These are phyloP conservation scores for Laetiporus sulphureus DNA, from an alignment of 1,284 basidiomycete species.

Conservation along the genomic window DNA sequence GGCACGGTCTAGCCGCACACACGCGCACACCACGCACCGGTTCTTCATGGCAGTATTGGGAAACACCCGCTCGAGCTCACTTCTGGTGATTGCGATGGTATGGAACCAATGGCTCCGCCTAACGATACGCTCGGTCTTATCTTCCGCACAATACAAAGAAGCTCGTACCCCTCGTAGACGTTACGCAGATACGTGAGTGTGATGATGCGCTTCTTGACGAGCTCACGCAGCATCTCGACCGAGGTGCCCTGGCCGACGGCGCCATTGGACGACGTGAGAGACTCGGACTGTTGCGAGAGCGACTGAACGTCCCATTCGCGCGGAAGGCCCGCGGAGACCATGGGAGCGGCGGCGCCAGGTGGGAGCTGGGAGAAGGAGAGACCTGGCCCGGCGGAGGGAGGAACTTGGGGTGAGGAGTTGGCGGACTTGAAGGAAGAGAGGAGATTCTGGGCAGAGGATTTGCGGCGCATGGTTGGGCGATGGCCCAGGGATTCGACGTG, in stretches of 20 bases:
- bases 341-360: constrained; percentile 29
- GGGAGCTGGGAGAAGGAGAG: no score
- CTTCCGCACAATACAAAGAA: background rate
- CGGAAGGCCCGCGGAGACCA: no score
- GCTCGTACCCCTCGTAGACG: constrained; percentile 72
- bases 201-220: constrained; percentile 77
- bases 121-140: constrained; percentile 9
- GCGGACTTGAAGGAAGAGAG: constrained; percentile 64
- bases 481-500: constrained; percentile 17
- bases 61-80: constrained; percentile 69
- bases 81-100: constrained; percentile 70
- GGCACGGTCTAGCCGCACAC: constrained; percentile 6
- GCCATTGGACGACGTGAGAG: constrained; percentile 20
- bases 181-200: constrained; percentile 79
- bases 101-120: constrained; percentile 85
- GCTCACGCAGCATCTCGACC: constrained; percentile 67
- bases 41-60: constrained; percentile 71
- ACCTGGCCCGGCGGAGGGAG: no score
- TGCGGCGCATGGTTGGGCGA: constrained; percentile 69
- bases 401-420: constrained; percentile 8
- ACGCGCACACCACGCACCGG: constrained; percentile 41
- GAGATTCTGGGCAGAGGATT: constrained; percentile 78
- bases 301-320: constrained; percentile 68
- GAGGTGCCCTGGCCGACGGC: constrained; percentile 55
- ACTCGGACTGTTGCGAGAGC: constrained; percentile 26